Evolutionary conservation across 1,139 yeast genomes (phyloP), one percentile per base, ranked within the genome.

Genomic region (Yamadazyma taylorii): DNA sequence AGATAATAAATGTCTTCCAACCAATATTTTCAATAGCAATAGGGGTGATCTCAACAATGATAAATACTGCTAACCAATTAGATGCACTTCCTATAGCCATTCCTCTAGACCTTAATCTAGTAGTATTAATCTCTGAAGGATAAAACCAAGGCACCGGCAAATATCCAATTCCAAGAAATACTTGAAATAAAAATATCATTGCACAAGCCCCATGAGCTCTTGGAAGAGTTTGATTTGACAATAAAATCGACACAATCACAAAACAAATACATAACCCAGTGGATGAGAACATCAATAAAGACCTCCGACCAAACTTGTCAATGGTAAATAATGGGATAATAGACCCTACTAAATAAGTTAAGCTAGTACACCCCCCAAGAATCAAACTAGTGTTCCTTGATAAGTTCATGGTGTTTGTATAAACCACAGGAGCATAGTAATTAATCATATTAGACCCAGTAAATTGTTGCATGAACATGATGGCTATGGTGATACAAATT

Each of bases 241-340:
- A 51, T 48, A 13, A 45, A 14, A 50, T 56, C 2, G 61, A 56
- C 27, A 60, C 47, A 25, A 58, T 44, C 24, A 57, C 58, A 61
- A 62, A 59, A 19, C 58, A 52, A 6, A 56, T 25, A 3, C 62
- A 55, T 52, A 70, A 61, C 42, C 79, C 81, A 31, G 60, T 53
- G 15, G 82, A 78, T 45, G 83, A 82, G 46, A 61, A 60, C 40
- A 77, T 58, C 46, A 78, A 52, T 30, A 77, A 53, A 4, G 63
- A 47, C 47, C 83, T 64, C 57, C 83, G 68, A 34, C 84, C 84
- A 26, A 72, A 52, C 16, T 58, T 55, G 51, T 79, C 84, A 46
- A 75, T 62, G 3, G 73, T 58, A 41, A 56, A 66, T 47, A 63
- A 58, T 0, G 77, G 68, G 25, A 71, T 48, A 39, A 66, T 56